These are phyloP conservation scores for Rhodotorula diobovata DNA, from an alignment of 768 basidiomycete species.

Conservation along the genomic window DNA sequence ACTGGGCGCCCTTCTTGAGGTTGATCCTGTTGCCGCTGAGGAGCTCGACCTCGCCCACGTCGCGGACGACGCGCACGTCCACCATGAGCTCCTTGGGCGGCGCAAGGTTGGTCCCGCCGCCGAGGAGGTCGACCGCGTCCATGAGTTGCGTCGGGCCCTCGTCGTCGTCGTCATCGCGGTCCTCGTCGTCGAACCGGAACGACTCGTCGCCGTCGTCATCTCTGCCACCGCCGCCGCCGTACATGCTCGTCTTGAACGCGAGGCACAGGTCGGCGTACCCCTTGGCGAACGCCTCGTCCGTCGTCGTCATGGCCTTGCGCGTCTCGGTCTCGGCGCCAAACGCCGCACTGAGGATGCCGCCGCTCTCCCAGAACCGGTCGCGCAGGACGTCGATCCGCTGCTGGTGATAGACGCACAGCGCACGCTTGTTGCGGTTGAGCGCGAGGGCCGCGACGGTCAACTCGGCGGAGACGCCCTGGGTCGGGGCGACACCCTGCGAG, in stretches of 20 bases:
- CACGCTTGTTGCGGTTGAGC: slow-evolving; percentile 89
- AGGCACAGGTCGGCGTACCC: slow-evolving; percentile 36
- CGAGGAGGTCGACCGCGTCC: slow-evolving; percentile 62
- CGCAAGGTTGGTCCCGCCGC: slow-evolving; percentile 29
- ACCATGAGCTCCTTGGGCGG: slow-evolving; percentile 89
- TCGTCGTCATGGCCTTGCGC: slow-evolving; percentile 30
- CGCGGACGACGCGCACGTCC: slow-evolving; percentile 74
- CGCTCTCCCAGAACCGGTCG: slow-evolving; percentile 82
- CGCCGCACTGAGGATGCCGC: slow-evolving; percentile 81
- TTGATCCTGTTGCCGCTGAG: slow-evolving; percentile 78
- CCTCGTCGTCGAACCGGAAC: slow-evolving; percentile 10
- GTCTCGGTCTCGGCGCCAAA: slow-evolving; percentile 57
- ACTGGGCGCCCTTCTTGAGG: slow-evolving; percentile 82
- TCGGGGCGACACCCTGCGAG: slow-evolving; percentile 17
- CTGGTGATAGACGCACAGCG: slow-evolving; percentile 84
- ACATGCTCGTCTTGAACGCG: slow-evolving; percentile 34
- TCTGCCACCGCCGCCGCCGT: not conserved
- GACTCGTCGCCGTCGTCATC: not conserved
- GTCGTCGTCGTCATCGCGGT: slow-evolving; percentile 10
- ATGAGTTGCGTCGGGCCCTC: slow-evolving; percentile 14
- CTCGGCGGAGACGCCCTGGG: slow-evolving; percentile 42
- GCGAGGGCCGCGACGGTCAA: slow-evolving; percentile 83
- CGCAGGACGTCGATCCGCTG: slow-evolving; percentile 78
- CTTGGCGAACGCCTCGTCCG: slow-evolving; percentile 36
- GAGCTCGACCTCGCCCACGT: slow-evolving; percentile 87